Conservation (phyloP, 495 filamentous ascomycete genomes). For the Neurospora hispaniola region DNA sequence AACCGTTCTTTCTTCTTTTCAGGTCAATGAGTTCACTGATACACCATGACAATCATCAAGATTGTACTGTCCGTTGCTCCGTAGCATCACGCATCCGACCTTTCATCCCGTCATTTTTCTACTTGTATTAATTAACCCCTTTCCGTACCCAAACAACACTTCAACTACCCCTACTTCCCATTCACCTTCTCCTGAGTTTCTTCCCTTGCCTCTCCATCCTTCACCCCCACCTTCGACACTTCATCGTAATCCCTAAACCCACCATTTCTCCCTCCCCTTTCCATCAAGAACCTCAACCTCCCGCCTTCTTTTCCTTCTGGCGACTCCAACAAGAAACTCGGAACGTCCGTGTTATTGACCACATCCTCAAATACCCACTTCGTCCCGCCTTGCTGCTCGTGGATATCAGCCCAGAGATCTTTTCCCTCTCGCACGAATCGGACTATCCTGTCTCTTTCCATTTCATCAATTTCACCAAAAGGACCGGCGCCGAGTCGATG, state of each 20-base stretch:
- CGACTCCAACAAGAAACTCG: constrained; percentile 22
- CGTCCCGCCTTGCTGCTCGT: constrained; percentile 10
- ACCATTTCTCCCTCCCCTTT: constrained; percentile 27
- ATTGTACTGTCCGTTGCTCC: background rate
- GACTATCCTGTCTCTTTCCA: constrained; percentile 30
- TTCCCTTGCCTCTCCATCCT: background rate
- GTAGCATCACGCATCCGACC: background rate
- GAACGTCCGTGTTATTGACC: constrained; percentile 35
- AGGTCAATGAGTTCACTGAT: background rate
- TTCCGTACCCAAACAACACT: no score
- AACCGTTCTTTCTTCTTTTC: background rate
- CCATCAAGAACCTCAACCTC: constrained; percentile 28
- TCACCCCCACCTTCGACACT: background rate
- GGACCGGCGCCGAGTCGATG: background rate
- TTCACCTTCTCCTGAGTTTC: background rate
- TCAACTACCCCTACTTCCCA: background rate
- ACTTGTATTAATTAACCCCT: no score
- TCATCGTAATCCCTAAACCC: constrained; percentile 29
- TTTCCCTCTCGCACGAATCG: constrained; percentile 36
- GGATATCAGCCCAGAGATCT: constrained; percentile 35
- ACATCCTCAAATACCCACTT: constrained; percentile 35
- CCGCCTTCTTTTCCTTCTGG: constrained; percentile 8
- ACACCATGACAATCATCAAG: background rate
- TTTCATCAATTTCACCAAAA: constrained; percentile 18
- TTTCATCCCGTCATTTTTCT: background rate